A percentile compares a stretch with the other conserved stretches of the same genome.
Conservation (phyloP, 495 filamentous ascomycete genomes). For the Xylaria longipes region DNA sequence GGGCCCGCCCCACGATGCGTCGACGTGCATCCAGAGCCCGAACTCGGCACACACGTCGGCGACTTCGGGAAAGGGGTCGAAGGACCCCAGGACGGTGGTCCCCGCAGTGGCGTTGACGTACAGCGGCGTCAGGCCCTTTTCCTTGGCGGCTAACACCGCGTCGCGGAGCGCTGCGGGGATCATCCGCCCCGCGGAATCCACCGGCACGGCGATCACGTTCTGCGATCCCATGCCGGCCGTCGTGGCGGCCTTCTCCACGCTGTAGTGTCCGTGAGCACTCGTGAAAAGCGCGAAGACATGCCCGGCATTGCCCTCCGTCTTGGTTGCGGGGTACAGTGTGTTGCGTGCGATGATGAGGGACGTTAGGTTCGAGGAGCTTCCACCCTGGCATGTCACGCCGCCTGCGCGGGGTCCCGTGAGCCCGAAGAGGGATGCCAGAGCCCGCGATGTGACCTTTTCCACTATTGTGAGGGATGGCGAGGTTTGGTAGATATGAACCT, state of each 20-base stretch:
- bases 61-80: conserved; percentile 79
- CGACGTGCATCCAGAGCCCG: conserved; percentile 88
- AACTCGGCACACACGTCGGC: conserved; percentile 72
- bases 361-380: conserved; percentile 83
- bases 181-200: conserved; percentile 78
- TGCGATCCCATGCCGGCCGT: conserved; percentile 81
- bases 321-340: conserved; percentile 77
- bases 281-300: conserved; percentile 85
- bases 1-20: conserved; percentile 88
- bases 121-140: conserved; percentile 77
- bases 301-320: conserved; percentile 68
- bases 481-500: conserved; percentile 85
- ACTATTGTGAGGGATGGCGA: conserved; percentile 87
- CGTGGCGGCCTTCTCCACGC: conserved; percentile 89
- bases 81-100: conserved; percentile 91
- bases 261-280: conserved; percentile 88
- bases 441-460: conserved; percentile 75
- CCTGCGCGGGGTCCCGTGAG: conserved; percentile 76
- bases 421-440: conserved; percentile 78
- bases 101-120: conserved; percentile 97
- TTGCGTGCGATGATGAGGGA: conserved; percentile 91
- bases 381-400: conserved; percentile 87
- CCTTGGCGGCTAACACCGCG: conserved; percentile 62
- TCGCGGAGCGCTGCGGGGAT: conserved; percentile 66
- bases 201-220: conserved; percentile 74